Evolutionary conservation across 768 basidiomycete species (phyloP), one percentile per base, ranked within the genome.

Genomic region (Vishniacozyma victoriae): DNA sequence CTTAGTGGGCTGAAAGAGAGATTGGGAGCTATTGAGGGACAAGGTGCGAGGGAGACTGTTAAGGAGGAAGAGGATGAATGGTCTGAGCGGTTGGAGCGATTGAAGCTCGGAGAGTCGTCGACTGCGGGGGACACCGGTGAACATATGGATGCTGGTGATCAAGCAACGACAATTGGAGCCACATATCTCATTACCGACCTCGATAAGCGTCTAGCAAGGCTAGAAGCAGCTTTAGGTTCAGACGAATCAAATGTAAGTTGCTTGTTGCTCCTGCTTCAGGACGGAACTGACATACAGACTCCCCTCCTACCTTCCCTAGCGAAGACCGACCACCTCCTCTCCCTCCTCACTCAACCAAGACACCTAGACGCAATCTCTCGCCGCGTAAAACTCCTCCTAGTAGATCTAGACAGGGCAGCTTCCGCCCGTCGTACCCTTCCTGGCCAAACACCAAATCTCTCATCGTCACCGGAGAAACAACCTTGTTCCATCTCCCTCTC

Each of bases 331-430:
- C 81, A 82, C 18, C 90, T 95, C 67, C 75, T 97, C 19, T 80
- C 83, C 5, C 77, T 96, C 14, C 81, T 99, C 38, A 87, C 93
- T 0, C 91, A 96, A 74, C 93, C 95, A 0, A 82, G 92, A 14
- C 91, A 97, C 65, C 83, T 97, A 41, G 95, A 99, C 71, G 86
- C 89, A 11, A 86, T 96, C 54, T 92, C 92, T 1, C 81, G 93
- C 4, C 83, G 93, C 4, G 79, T 97, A 52, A 99, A 97, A 64
- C 40, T 96, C 6, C 79, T 97, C 15, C 78, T 93, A 13, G 84
- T 90, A 1, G 95, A 99, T 71, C 79, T 99, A 42, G 93, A 97
- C 41, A 83, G 92, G 24, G 79, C 81, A 76, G 65, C 76, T 75
- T 45, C 65, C 69, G 35, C 78, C 74, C 58, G 77, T 1, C 35